These are phyloP conservation scores for Cymbidium sinense DNA, from an alignment of 106 monocot species.

Conservation along the genomic window DNA sequence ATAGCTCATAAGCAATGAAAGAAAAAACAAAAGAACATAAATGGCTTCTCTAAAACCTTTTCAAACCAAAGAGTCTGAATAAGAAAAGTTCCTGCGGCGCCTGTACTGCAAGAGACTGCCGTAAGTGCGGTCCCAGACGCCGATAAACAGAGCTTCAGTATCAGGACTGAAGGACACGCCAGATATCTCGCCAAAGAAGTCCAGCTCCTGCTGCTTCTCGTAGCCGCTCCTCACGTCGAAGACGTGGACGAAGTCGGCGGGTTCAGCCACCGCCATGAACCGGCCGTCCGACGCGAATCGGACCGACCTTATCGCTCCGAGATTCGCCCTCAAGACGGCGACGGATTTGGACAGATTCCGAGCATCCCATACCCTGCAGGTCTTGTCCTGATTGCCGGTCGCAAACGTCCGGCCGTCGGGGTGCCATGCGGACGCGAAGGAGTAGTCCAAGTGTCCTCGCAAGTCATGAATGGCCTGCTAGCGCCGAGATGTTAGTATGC, in stretches of 20 bases:
- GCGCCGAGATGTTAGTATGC: not conserved
- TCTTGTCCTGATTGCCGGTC: constrained; percentile 38
- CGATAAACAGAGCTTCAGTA: constrained; percentile 38
- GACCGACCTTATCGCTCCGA: constrained; percentile 26
- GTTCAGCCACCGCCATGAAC: constrained; percentile 34
- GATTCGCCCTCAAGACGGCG: constrained; percentile 13
- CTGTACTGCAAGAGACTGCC: constrained; percentile 45
- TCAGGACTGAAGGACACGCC: constrained; percentile 53
- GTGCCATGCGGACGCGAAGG: constrained; percentile 35
- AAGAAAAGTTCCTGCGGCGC: not conserved
- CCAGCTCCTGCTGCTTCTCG: constrained; percentile 22
- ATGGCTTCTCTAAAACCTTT: not conserved
- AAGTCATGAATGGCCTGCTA: constrained; percentile 17
- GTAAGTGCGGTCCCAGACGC: constrained; percentile 39
- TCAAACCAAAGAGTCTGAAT: not conserved
- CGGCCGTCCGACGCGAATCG: constrained; percentile 23
- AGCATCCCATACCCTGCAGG: constrained; percentile 24
- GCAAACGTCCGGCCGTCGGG: constrained; percentile 29
- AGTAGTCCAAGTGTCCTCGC: constrained; percentile 27
- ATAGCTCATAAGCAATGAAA: not conserved
- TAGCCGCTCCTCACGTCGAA: constrained; percentile 17
- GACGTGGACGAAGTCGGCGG: constrained; percentile 36
- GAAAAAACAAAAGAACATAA: no score
- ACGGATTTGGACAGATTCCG: constrained; percentile 15
- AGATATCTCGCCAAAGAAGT: constrained; percentile 33